Conservation (phyloP, 2,329 filamentous ascomycete genomes). For the Claviceps lovelessii region DNA sequence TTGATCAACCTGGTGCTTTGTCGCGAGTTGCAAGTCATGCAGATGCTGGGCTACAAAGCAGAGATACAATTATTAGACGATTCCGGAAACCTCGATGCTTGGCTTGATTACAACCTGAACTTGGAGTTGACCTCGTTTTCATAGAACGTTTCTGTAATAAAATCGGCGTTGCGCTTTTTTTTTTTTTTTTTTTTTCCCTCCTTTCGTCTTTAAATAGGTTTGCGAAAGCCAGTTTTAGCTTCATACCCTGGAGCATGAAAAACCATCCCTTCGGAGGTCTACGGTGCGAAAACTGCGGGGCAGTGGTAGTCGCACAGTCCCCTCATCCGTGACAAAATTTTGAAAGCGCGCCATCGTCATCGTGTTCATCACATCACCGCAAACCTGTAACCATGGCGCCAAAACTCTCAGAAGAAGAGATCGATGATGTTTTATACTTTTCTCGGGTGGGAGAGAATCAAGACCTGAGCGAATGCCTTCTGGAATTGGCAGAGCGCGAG, state of each 20-base stretch:
- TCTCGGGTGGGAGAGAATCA: conserved; percentile 62
- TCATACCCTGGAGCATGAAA: background rate
- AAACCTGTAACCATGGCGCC: conserved; percentile 26
- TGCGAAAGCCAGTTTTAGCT: background rate
- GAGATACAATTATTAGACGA: conserved; percentile 61
- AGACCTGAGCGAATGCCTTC: conserved; percentile 48
- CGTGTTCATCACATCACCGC: conserved; percentile 2
- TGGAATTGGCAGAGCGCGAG: conserved; percentile 47
- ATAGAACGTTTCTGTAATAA: background rate
- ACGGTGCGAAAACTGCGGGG: conserved; percentile 25
- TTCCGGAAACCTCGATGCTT: conserved; percentile 32
- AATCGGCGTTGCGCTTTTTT: background rate
- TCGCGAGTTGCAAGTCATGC: conserved; percentile 54
- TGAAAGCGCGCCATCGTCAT: conserved; percentile 14
- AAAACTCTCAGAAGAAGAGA: conserved; percentile 58
- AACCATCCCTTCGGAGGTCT: background rate
- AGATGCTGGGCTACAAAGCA: conserved; percentile 59
- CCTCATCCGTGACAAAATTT: conserved; percentile 16
- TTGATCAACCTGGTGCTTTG: conserved; percentile 16
- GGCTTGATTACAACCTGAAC: conserved; percentile 33
- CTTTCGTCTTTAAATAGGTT: background rate
- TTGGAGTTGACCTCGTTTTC: background rate
- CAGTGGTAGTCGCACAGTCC: conserved; percentile 21
- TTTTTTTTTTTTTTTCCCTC: no score
- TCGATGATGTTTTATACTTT: conserved; percentile 85